Evolutionary conservation across 805 yeast species (phyloP).

Genomic region (Candida chauliodis): DNA sequence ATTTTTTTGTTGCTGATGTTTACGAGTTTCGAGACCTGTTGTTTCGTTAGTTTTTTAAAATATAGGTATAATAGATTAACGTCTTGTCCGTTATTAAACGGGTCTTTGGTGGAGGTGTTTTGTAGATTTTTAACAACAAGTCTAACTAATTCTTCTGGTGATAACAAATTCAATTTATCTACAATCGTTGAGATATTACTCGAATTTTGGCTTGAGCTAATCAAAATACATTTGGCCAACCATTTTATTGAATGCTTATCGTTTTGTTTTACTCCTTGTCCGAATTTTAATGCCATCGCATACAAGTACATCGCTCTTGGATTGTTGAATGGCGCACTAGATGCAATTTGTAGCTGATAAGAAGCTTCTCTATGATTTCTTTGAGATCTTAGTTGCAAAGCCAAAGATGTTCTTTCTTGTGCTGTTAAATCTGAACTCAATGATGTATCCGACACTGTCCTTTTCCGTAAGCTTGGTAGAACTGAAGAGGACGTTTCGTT

Average conservation of each 20-base stretch:
- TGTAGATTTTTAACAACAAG: conserved; percentile 23
- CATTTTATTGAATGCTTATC: conserved; percentile 53
- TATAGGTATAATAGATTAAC: conserved; percentile 21
- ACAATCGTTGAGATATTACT: conserved; percentile 15
- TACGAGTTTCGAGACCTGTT: conserved; percentile 25
- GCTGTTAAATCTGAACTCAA: conserved; percentile 6
- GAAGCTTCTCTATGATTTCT: conserved; percentile 69
- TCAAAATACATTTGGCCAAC: conserved; percentile 48
- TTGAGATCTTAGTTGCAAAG: conserved; percentile 47
- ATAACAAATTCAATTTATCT: conserved; percentile 22
- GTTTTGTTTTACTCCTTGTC: conserved; percentile 64
- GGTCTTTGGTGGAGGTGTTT: conserved; percentile 10
- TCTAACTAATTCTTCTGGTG: conserved; percentile 26
- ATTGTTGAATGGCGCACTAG: conserved; percentile 55
- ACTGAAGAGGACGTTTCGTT: background rate
- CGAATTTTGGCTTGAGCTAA: conserved; percentile 8
- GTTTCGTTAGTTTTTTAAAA: conserved; percentile 21
- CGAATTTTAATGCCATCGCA: conserved; percentile 62
- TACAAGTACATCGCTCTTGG: conserved; percentile 62
- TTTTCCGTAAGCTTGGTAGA: background rate
- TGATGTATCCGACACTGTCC: conserved; percentile 9
- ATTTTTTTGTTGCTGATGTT: conserved; percentile 32
- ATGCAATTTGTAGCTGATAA: conserved; percentile 62
- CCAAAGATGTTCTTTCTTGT: conserved; percentile 35
- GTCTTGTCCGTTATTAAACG: conserved; percentile 22